Conservation (phyloP, 257 asterid genomes). For the Plectranthus barbatus region DNA sequence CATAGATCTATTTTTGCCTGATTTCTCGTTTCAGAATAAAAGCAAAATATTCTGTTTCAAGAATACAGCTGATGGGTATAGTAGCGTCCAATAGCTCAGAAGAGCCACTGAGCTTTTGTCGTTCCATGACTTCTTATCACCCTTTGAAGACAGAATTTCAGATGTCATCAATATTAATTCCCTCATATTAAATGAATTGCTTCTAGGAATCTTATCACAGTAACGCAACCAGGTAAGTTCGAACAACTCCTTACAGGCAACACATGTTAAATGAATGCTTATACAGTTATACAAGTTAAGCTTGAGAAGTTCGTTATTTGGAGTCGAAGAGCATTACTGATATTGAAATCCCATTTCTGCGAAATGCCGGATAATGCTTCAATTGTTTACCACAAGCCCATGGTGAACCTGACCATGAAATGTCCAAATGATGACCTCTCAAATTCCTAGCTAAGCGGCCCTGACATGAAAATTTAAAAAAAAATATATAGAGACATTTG, state of each 20-base stretch:
- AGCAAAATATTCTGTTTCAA: too few species aligned
- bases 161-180: neutral
- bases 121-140: neutral
- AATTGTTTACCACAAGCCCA: conserved; percentile 93
- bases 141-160: neutral
- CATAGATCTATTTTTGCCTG: too few species aligned
- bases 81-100: too few species aligned
- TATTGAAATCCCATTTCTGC: conserved; percentile 75
- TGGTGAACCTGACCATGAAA: conserved; percentile 82
- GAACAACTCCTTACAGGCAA: neutral
- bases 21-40: too few species aligned
- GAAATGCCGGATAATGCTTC: conserved; percentile 79
- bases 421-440: conserved; percentile 56
- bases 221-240: neutral
- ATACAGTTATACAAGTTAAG: conserved; percentile 2
- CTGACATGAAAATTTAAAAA: too few species aligned
- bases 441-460: conserved; percentile 55
- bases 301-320: too few species aligned
- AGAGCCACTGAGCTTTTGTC: neutral
- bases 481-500: too few species aligned
- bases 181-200: neutral
- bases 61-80: too few species aligned
- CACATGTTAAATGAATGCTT: neutral
- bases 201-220: neutral
- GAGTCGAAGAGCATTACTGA: conserved; percentile 46